phyloP scores from a whole-genome alignment of 495 filamentous ascomycete species.

The Tuber microsphaerosporum region DNA sequence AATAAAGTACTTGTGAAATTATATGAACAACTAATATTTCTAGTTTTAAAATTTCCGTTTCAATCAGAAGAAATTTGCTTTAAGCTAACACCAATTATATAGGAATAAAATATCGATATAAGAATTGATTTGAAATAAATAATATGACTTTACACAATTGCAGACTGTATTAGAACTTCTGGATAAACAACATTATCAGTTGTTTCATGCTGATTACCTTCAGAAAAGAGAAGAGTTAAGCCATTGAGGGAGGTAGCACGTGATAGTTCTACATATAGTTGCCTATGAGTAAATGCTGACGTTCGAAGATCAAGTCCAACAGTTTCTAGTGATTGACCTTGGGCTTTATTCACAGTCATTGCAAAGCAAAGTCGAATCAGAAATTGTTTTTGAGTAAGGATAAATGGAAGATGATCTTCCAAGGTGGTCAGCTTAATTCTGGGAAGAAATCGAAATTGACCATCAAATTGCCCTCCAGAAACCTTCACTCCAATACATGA shows the following conservation, averaged over 20 bases:
- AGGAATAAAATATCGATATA: too few species aligned
- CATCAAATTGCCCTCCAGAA: background rate
- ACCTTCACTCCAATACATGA: background rate
- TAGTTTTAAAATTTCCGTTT: too few species aligned
- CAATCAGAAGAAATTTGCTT: too few species aligned
- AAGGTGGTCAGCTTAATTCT: background rate
- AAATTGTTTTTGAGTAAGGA: background rate
- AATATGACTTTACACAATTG: background rate
- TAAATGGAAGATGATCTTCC: background rate
- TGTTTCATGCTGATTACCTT: background rate
- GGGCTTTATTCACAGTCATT: background rate
- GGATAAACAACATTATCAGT: background rate
- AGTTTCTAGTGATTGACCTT: background rate
- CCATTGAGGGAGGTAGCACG: background rate
- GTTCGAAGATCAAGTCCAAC: background rate
- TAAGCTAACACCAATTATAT: too few species aligned
- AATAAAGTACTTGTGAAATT: too few species aligned
- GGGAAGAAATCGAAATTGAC: background rate
- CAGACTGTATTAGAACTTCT: background rate
- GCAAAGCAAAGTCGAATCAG: background rate
- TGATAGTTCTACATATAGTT: background rate
- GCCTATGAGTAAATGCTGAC: background rate
- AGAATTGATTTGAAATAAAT: too few species aligned
- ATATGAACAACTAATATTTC: too few species aligned
- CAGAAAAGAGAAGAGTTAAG: background rate